Conservation (phyloP, 345 rosid species). For the Noccaea bulbosa region DNA sequence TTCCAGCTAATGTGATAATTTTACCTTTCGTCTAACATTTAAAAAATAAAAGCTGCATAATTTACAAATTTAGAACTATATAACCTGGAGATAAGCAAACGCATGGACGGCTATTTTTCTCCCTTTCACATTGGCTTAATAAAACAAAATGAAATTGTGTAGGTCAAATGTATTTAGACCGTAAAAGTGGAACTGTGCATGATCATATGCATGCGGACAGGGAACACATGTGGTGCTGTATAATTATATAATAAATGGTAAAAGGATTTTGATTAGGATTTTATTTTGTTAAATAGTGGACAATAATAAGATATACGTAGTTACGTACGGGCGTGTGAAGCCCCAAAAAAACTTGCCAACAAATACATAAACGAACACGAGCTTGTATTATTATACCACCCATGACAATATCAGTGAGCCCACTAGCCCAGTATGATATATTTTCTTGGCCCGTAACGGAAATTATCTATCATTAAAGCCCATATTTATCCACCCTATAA, state of each 20-base stretch:
- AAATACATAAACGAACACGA: no score
- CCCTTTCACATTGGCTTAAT: background rate
- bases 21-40: background rate
- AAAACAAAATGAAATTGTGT: background rate
- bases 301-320: no score
- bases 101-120: constrained; percentile 18
- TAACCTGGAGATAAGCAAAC: constrained; percentile 1
- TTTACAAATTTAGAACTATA: background rate
- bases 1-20: background rate
- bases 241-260: no score
- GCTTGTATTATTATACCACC: no score
- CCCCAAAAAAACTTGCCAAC: no score
- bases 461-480: no score
- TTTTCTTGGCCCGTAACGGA: no score
- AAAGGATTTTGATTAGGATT: background rate
- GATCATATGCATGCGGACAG: constrained; percentile 35
- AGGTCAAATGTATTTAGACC: constrained; percentile 37
- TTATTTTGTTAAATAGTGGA: no score
- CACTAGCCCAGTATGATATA: no score
- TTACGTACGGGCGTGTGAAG: no score
- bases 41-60: background rate
- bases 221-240: background rate
- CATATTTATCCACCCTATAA: no score
- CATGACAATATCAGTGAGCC: no score
- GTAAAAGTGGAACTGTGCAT: constrained; percentile 28